These are phyloP conservation scores for Cornus suecica DNA, from an alignment of 148 eudicot species.

Conservation along the genomic window DNA sequence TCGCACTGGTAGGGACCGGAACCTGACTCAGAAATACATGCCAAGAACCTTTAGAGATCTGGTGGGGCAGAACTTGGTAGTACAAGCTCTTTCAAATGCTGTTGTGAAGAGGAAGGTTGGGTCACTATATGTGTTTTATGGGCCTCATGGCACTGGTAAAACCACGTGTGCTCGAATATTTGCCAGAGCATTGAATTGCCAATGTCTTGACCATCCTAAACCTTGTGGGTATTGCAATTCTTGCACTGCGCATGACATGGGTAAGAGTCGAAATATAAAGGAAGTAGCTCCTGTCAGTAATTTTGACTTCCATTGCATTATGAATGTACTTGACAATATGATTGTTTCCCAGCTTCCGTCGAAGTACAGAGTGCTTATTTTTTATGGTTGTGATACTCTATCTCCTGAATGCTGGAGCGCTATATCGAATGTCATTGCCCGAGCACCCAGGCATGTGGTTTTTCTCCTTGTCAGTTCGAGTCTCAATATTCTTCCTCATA, in stretches of 20 bases:
- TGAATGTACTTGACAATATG: constrained; percentile 63
- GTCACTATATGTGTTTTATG: constrained; percentile 76
- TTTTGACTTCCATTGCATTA: constrained; percentile 61
- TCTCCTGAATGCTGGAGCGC: constrained; percentile 79
- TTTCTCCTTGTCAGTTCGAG: constrained; percentile 80
- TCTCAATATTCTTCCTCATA: constrained; percentile 87
- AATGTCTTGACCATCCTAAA: constrained; percentile 64
- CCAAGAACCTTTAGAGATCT: constrained; percentile 85
- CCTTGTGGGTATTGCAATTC: constrained; percentile 86
- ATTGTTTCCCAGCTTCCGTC: constrained; percentile 47
- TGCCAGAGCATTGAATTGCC: constrained; percentile 88
- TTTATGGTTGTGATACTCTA: constrained; percentile 79
- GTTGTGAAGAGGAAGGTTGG: constrained; percentile 69
- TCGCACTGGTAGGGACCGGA: constrained; percentile 53
- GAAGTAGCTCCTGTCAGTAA: constrained; percentile 74
- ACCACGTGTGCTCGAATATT: constrained; percentile 90
- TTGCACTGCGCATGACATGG: constrained; percentile 79
- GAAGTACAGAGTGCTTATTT: constrained; percentile 61
- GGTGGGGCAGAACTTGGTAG: constrained; percentile 88
- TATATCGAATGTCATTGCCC: constrained; percentile 77
- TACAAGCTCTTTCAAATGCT: constrained; percentile 88
- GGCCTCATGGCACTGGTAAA: constrained; percentile 95
- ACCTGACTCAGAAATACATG: constrained; percentile 79
- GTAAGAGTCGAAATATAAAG: constrained; percentile 61
- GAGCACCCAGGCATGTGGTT: constrained; percentile 81